A percentile compares a stretch with the other conserved stretches of the same genome.
phyloP scores from a whole-genome alignment of 2,329 filamentous ascomycete species.

The Blastomyces silverae region DNA sequence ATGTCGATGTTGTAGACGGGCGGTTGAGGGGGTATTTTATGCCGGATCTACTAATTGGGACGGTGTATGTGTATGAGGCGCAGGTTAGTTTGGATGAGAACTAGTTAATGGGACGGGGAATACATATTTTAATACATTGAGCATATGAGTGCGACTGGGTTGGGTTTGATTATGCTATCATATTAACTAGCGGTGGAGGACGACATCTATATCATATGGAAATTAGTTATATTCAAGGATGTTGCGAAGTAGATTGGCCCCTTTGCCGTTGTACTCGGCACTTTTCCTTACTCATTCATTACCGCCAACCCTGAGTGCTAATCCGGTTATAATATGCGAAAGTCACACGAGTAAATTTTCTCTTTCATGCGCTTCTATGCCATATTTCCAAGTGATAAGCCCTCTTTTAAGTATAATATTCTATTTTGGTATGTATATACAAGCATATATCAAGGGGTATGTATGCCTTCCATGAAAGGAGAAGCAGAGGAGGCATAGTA shows the following conservation, averaged over 20 bases:
- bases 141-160: background rate
- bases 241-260: background rate
- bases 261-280: background rate
- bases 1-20: background rate
- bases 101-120: background rate
- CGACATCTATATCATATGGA: background rate
- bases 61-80: background rate
- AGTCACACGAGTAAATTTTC: background rate
- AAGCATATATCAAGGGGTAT: background rate
- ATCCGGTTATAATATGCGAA: background rate
- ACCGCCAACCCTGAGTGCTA: no score
- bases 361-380: background rate
- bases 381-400: background rate
- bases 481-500: no score
- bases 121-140: background rate
- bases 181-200: background rate
- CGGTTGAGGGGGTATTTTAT: background rate
- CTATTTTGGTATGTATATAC: constrained; percentile 5
- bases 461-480: background rate
- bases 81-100: background rate
- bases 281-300: no score
- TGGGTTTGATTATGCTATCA: background rate
- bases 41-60: background rate
- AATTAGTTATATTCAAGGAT: background rate
- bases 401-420: background rate